Evolutionary conservation across 148 eudicot genomes (phyloP), one percentile per base, ranked within the genome.

Genomic region (Pouteria glomerata): DNA sequence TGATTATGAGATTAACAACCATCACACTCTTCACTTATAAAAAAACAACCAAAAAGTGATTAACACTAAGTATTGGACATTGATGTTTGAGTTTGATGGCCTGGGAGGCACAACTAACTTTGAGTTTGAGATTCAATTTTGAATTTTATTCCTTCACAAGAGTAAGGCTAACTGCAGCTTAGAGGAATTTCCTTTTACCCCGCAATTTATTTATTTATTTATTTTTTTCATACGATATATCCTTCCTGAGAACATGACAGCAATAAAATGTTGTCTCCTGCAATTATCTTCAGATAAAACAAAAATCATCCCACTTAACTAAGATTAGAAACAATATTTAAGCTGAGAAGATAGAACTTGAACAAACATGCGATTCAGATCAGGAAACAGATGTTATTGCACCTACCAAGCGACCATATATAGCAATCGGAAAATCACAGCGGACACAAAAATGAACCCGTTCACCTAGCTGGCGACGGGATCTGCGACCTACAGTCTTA

Each of bases 391-490:
- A n/a, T n/a, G 44, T 27, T 31, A 16, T 18, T 24, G 27, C 15
- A 73, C 78, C 12, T 84, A 96, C 99, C 93, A 96, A 76, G 70
- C 97, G 99, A 39, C 99, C 99, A 77, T 92, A 92, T 63, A 96
- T 80, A 27, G 97, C 94, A 64, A 92, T 90, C 0, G 97, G 99
- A 26, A 85, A 96, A 76, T 96, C 99, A 80, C 99, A 96, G 24
- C 87, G 94, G 29, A 92, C 96, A 74, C 99, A 96, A 70, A 96
- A 90, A 79, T 92, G 99, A 50, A 96, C 97, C 47, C 99, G 84
- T 80, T 96, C 97, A 6, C 93, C 91, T 69, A 90, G 85, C 79
- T 88, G 99, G 68, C 99, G 94, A 5, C 97, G 88, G 42, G 99
- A 96, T 73, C 89, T 80, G 29, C 97, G 94, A 45, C 99, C 97